Conservation (phyloP, 192 early-diverging fungal genomes). For the Phlyctochytrium bullatum region DNA sequence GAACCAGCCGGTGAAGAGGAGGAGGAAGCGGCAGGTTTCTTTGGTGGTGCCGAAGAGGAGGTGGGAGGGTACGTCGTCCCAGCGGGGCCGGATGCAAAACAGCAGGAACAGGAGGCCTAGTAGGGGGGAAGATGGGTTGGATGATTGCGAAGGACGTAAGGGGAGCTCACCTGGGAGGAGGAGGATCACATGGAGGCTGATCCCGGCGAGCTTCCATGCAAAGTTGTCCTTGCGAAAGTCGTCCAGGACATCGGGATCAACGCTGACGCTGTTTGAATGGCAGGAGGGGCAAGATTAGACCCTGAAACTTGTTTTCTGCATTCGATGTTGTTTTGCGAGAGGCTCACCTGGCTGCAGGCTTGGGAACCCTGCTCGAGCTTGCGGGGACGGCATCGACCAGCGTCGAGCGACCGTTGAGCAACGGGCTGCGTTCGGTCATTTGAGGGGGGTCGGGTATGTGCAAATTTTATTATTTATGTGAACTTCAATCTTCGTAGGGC, state of each 20-base stretch:
- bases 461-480: too few species aligned
- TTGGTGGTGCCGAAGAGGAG: not conserved
- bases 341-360: too few species aligned
- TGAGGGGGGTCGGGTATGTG: too few species aligned
- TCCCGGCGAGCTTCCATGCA: not conserved
- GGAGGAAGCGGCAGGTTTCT: not conserved
- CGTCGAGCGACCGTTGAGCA: too few species aligned
- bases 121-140: too few species aligned
- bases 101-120: not conserved
- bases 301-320: too few species aligned
- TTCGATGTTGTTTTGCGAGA: too few species aligned
- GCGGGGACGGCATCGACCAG: too few species aligned
- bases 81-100: not conserved
- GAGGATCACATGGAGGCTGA: not conserved
- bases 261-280: not conserved
- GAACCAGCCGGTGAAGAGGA: not conserved
- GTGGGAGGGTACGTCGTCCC: not conserved
- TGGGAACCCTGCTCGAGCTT: too few species aligned
- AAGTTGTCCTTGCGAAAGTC: not conserved
- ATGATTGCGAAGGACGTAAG: not conserved
- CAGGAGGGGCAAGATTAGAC: too few species aligned
- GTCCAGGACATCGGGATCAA: not conserved
- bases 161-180: not conserved
- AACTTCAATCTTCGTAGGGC: too few species aligned
- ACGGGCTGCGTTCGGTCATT: too few species aligned